Evolutionary conservation across 108 stramenopile species (phyloP).

Genomic region (Cyclostephanos tholiformis): DNA sequence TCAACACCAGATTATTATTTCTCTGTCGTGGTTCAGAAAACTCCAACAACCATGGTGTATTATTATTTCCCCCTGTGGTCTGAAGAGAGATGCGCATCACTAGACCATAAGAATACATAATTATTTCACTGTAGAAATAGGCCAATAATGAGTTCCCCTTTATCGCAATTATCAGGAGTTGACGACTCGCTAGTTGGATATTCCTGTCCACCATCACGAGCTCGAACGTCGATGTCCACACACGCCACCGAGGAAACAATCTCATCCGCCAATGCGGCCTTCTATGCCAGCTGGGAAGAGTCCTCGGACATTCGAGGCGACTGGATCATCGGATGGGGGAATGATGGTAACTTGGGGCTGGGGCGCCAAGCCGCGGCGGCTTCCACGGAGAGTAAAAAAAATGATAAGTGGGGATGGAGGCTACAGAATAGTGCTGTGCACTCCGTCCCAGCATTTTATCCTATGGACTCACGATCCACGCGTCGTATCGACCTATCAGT

Average conservation of each 20-base stretch:
- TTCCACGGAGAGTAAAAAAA: background rate
- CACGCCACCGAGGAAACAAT: background rate
- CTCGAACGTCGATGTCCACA: background rate
- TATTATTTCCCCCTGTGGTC: too few relatives aligned
- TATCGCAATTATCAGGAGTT: too few relatives aligned
- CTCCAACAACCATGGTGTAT: too few relatives aligned
- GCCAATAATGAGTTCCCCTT: too few relatives aligned
- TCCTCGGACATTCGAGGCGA: slow-evolving; percentile 1
- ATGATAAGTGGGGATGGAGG: slow-evolving; percentile 33
- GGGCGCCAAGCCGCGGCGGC: background rate
- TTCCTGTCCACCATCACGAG: too few relatives aligned
- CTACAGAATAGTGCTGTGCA: slow-evolving; percentile 38
- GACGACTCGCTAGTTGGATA: too few relatives aligned
- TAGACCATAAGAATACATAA: too few relatives aligned
- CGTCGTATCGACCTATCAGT: slow-evolving; percentile 68
- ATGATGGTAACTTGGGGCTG: background rate
- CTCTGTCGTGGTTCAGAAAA: too few relatives aligned
- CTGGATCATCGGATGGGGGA: slow-evolving; percentile 7
- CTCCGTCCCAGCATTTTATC: slow-evolving; percentile 79
- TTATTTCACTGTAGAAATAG: too few relatives aligned
- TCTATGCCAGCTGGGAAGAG: slow-evolving; percentile 7
- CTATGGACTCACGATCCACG: slow-evolving; percentile 72
- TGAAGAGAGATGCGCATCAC: too few relatives aligned
- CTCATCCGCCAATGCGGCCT: background rate
- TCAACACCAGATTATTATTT: too few relatives aligned